Base-by-base conservation (phyloP, 2,329 filamentous ascomycete species). In the Xylaria polymorpha region DNA sequence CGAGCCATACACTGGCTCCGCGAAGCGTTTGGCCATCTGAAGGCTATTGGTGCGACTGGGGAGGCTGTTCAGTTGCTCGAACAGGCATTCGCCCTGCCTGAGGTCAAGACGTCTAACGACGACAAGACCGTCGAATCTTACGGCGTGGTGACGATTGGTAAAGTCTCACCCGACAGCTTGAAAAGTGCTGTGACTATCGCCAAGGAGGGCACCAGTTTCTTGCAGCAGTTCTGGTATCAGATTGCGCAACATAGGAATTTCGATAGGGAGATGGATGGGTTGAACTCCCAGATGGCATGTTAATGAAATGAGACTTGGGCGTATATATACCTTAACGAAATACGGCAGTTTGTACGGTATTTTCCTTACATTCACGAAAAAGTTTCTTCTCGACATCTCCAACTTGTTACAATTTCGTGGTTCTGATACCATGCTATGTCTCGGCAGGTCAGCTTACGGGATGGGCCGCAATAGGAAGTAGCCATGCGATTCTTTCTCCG, bases 11-110 rank as follows among this genome's bases (percentile, higher is more conserved):
- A 95, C 82, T 96, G 91, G 88, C 82, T 95, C 4, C 87, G 91
- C 1, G 93, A 96, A 79, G 91, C 92, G 0, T 96, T 95, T 73
- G 92, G 92, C 0, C 93, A 96, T 71, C 84, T 94, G 60, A 96
- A 96, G 83, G 83, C 92, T 1, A 91, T 96, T 29, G 93, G 89
- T 1, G 93, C 90, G 0, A 91, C 90, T 0, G 92, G 91, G 0
- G 92, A 94, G 76, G 92, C 85, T 0, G 87, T 93, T 0, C 83
- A 87, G 2, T 82, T 95, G 48, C 84, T 95, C 35, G 77, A 83
- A 20, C 75, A 80, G 44, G 84, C 85, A 0, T 77, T 88, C 18
- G 79, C 80, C 5, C 72, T 87, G 9, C 80, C 82, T 0, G 79
- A 78, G 3, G 77, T 88, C 3, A 67, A 76, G 1, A 58, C 85